These are phyloP conservation scores for Golubevia pallescens DNA, from an alignment of 1,284 basidiomycete genomes.

Conservation along the genomic window DNA sequence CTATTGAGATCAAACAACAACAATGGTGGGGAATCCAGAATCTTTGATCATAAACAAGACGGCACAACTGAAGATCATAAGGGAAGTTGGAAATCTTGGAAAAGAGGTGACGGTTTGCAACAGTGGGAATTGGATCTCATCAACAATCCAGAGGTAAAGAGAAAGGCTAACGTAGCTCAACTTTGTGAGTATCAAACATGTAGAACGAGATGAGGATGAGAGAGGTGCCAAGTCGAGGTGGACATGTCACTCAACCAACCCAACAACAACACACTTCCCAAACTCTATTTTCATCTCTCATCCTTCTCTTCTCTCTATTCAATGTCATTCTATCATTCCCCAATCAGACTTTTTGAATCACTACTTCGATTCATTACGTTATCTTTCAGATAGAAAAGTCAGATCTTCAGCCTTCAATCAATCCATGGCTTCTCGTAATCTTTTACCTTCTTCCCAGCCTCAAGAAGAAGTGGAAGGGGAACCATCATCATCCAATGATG, in stretches of 20 bases:
- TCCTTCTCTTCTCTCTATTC: neutral
- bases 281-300: too few species aligned
- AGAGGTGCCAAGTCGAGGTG: neutral
- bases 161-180: constrained; percentile 93
- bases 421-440: constrained; percentile 26
- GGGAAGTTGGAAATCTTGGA: constrained; percentile 46
- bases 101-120: constrained; percentile 45
- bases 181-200: constrained; percentile 71
- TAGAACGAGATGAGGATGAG: too few species aligned
- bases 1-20: neutral
- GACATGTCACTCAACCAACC: too few species aligned
- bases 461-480: neutral
- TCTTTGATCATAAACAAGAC: constrained; percentile 1
- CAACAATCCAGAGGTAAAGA: constrained; percentile 81
- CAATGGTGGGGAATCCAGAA: constrained; percentile 15
- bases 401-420: constrained; percentile 77
- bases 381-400: constrained; percentile 45
- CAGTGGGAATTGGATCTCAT: constrained; percentile 72
- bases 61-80: constrained; percentile 34
- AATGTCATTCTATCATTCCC: too few species aligned
- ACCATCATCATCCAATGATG: neutral
- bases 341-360: constrained; percentile 56
- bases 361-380: constrained; percentile 62
- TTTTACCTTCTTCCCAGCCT: constrained; percentile 12
- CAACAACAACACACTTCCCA: too few species aligned